phyloP scores from a whole-genome alignment of 495 filamentous ascomycete species.

The Aspergillus diversus region DNA sequence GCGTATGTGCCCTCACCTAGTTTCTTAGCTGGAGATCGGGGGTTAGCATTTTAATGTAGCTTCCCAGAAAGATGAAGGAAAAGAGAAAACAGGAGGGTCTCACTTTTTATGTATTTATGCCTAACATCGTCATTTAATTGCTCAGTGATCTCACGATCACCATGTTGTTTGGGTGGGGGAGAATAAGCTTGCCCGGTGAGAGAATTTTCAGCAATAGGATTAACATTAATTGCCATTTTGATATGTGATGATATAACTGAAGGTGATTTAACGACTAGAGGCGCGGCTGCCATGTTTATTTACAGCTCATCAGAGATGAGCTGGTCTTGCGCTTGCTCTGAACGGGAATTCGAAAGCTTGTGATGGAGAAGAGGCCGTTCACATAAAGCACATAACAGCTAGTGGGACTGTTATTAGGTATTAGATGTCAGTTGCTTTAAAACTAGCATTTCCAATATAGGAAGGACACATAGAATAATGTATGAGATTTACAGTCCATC shows the following conservation, averaged over 20 bases:
- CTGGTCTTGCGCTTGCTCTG: background rate
- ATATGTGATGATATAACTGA: conserved; percentile 35
- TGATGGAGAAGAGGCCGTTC: background rate
- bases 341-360: conserved; percentile 2
- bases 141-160: conserved; percentile 69
- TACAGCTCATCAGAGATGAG: background rate
- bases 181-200: conserved; percentile 20
- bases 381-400: too few species aligned
- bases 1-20: conserved; percentile 98
- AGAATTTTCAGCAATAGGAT: conserved; percentile 39
- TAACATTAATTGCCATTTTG: conserved; percentile 40
- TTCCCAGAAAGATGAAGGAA: background rate
- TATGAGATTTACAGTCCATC: background rate
- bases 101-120: conserved; percentile 88
- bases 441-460: background rate
- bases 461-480: too few species aligned
- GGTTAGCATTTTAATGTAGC: background rate
- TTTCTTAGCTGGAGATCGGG: conserved; percentile 65
- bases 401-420: background rate
- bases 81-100: background rate
- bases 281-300: conserved; percentile 47
- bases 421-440: background rate
- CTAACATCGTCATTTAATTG: conserved; percentile 88
- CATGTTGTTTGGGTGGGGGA: conserved; percentile 19
- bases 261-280: conserved; percentile 41